Conservation (phyloP, 495 filamentous ascomycete genomes). For the Aspergillus indologenus region DNA sequence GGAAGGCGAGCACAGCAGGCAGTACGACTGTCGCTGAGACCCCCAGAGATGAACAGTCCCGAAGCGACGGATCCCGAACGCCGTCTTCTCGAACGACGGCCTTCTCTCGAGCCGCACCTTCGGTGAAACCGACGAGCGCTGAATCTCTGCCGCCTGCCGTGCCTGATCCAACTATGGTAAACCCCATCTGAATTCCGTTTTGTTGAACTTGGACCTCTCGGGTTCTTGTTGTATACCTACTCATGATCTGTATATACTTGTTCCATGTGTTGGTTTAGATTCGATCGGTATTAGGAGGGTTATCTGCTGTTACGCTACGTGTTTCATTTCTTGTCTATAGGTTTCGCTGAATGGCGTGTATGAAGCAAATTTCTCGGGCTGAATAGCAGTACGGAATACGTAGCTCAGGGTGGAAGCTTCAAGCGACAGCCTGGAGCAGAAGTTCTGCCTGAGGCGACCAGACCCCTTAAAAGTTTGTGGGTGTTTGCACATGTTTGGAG, state of each 20-base stretch:
- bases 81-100: constrained; percentile 12
- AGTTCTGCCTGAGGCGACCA: neutral
- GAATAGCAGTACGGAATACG: too few species aligned
- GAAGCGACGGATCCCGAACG: constrained; percentile 34
- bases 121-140: constrained; percentile 13
- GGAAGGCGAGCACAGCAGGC: constrained; percentile 30
- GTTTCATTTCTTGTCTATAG: neutral
- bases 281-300: neutral
- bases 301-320: neutral
- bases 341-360: too few species aligned
- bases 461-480: neutral
- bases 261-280: neutral
- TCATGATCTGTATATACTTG: constrained; percentile 8
- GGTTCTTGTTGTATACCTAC: constrained; percentile 5
- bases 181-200: constrained; percentile 37
- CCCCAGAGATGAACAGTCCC: constrained; percentile 29
- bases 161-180: constrained; percentile 39
- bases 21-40: constrained; percentile 29
- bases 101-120: neutral
- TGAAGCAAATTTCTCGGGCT: too few species aligned
- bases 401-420: too few species aligned
- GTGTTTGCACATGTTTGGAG: neutral
- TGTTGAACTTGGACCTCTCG: neutral
- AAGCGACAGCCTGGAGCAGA: too few species aligned
- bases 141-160: constrained; percentile 26